Base-by-base conservation (phyloP, 345 rosid species). In the Barbarea vulgaris region DNA sequence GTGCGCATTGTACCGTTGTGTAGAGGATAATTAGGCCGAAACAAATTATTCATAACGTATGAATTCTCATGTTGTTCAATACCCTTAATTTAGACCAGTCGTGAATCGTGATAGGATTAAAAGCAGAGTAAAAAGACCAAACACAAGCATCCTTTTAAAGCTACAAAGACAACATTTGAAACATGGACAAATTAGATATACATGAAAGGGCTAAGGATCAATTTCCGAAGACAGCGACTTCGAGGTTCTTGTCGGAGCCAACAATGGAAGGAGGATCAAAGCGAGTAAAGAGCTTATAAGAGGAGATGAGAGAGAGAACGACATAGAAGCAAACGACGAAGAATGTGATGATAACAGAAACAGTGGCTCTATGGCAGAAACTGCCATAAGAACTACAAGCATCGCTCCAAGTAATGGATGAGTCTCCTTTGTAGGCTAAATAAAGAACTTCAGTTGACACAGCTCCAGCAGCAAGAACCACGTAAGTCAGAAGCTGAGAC, bases 261-360 rank as follows among this genome's bases (percentile, higher is more conserved):
- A 48, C 72, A 21, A 76, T 53, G 8, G 96, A 68, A 3, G 98
- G 98, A 3, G 89, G 88, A 50, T 85, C 89, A 22, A 70, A 91
- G 55, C 81, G 85, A 84, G 86, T 89, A 81, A 93, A 93, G 30
- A 93, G 94, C 46, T 85, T 91, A 69, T 87, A 91, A 18, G 98
- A 91, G 19, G 98, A 93, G 34, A 89, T 25, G 30, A 93, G 64
- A 1, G 98, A 91, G 41, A 93, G 87, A 18, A 75, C 47, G 0
- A 56, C 77, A 21, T 89, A 89, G 80, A 81, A 82, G 59, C 78
- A 79, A 4, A 81, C 88, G 5, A 50, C 91, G 0, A 66, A 59
- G 62, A 93, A 86, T 13, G 97, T 93, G 47, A 93, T 80, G 15
- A 76, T 70, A 2, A 85, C 86, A 6, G 98, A 91, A 15, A 83